Conservation (phyloP, 2,329 filamentous ascomycete genomes). For the Monosporascus cannonballus region DNA sequence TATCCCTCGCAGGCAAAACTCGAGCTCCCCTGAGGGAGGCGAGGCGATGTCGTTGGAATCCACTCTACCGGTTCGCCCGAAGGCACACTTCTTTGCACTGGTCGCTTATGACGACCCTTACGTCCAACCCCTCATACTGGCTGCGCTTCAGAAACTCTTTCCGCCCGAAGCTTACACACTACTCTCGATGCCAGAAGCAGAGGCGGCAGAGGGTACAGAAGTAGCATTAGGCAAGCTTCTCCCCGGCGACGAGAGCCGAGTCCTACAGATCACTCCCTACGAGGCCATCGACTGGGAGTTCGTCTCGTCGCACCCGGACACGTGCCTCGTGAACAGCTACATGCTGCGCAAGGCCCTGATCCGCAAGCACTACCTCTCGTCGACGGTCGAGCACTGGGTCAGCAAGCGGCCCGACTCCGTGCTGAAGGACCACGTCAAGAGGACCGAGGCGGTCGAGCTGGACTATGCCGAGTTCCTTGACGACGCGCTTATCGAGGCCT, state of each 20-base stretch:
- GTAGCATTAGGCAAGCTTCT: constrained; percentile 32
- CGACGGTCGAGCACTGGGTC: constrained; percentile 78
- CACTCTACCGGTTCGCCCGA: constrained; percentile 14
- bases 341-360: constrained; percentile 95
- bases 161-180: constrained; percentile 48
- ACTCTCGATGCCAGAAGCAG: constrained; percentile 36
- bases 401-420: constrained; percentile 72
- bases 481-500: constrained; percentile 85
- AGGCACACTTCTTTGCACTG: constrained; percentile 57
- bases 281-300: constrained; percentile 82
- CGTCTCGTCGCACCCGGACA: constrained; percentile 53
- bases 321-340: constrained; percentile 77
- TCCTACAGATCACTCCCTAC: constrained; percentile 81
- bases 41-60: constrained; percentile 10
- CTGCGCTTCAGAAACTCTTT: constrained; percentile 61
- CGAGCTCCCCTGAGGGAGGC: constrained; percentile 8
- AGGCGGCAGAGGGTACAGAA: constrained; percentile 14
- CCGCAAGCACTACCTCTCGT: constrained; percentile 86
- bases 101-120: constrained; percentile 84
- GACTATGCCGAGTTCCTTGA: constrained; percentile 97
- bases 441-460: constrained; percentile 81
- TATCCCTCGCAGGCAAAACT: constrained; percentile 14
- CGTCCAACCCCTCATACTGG: constrained; percentile 77
- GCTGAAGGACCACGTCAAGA: constrained; percentile 65
- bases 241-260: constrained; percentile 33